Percentiles rank a stretch among this genome's conserved stretches.
Conservation (phyloP, 345 rosid genomes). For the Hevea brasiliensis region DNA sequence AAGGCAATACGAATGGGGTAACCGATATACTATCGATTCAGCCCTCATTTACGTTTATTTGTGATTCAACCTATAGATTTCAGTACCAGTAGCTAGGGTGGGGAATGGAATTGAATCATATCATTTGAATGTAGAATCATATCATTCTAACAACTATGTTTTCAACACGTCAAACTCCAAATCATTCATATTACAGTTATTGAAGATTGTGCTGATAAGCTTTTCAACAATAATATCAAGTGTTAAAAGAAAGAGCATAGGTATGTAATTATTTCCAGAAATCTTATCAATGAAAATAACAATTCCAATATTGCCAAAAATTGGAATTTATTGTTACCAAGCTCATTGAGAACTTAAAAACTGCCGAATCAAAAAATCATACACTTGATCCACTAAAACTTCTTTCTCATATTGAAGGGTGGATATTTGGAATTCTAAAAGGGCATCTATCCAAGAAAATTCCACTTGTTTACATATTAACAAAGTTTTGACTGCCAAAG, state of each 20-base stretch:
- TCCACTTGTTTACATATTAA: not conserved
- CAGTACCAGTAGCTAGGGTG: too few species aligned
- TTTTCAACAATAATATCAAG: not conserved
- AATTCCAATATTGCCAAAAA: not conserved
- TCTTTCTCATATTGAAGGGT: not conserved
- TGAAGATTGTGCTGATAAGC: not conserved
- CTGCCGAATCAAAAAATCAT: not conserved
- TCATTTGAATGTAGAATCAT: too few species aligned
- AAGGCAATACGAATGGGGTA: too few species aligned
- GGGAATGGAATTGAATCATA: too few species aligned
- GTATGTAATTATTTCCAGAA: not conserved
- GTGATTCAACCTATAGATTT: too few species aligned
- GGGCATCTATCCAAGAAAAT: not conserved
- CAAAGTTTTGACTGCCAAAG: not conserved
- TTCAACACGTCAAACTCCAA: not conserved
- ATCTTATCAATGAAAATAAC: not conserved
- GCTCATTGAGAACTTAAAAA: not conserved
- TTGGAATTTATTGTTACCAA: not conserved
- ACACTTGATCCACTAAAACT: not conserved
- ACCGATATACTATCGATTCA: too few species aligned
- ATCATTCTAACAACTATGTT: too few species aligned
- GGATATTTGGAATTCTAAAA: not conserved
- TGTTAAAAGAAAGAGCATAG: not conserved
- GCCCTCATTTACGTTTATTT: too few species aligned
- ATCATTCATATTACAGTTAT: not conserved